A percentile compares a stretch with the other conserved stretches of the same genome.
phyloP scores from a whole-genome alignment of 495 filamentous ascomycete species.

The Tetracladium marchalianum region DNA sequence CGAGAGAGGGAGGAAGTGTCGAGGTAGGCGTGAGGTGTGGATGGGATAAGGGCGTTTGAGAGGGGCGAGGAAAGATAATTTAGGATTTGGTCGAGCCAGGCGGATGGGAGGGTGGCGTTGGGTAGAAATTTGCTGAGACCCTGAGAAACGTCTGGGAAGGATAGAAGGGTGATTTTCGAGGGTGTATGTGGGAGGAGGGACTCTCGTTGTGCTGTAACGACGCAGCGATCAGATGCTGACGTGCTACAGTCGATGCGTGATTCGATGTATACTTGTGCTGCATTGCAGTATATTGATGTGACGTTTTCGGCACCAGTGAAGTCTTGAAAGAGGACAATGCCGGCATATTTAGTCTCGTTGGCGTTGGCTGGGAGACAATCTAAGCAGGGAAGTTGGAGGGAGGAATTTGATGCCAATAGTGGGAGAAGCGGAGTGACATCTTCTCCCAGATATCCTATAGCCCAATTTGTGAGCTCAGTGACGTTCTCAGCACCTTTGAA shows the following conservation, averaged over 20 bases:
- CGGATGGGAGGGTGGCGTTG: not conserved
- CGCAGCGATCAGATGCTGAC: slow-evolving; percentile 1
- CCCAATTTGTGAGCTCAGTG: slow-evolving; percentile 3
- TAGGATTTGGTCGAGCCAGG: slow-evolving; percentile 5
- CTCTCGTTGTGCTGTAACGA: slow-evolving; percentile 10
- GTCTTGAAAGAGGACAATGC: slow-evolving; percentile 11
- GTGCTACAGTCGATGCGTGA: slow-evolving; percentile 3
- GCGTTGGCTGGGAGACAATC: slow-evolving; percentile 2
- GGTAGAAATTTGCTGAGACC: slow-evolving; percentile 4
- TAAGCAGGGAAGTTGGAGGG: not conserved
- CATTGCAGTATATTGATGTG: slow-evolving; percentile 11
- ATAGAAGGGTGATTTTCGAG: slow-evolving; percentile 2
- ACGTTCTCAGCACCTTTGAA: slow-evolving; percentile 4
- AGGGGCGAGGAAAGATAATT: slow-evolving; percentile 10
- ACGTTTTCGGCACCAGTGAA: slow-evolving; percentile 10
- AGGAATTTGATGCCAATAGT: not conserved
- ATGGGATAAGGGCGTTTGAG: slow-evolving; percentile 10
- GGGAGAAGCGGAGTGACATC: slow-evolving; percentile 5
- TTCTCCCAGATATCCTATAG: slow-evolving; percentile 11
- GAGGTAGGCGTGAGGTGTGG: not conserved
- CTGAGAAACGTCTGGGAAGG: not conserved
- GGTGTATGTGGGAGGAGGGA: slow-evolving; percentile 5
- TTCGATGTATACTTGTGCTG: slow-evolving; percentile 11
- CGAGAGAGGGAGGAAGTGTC: not conserved
- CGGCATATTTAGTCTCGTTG: slow-evolving; percentile 2